Conservation (phyloP, 2,329 filamentous ascomycete genomes). For the Thelonectria olida region DNA sequence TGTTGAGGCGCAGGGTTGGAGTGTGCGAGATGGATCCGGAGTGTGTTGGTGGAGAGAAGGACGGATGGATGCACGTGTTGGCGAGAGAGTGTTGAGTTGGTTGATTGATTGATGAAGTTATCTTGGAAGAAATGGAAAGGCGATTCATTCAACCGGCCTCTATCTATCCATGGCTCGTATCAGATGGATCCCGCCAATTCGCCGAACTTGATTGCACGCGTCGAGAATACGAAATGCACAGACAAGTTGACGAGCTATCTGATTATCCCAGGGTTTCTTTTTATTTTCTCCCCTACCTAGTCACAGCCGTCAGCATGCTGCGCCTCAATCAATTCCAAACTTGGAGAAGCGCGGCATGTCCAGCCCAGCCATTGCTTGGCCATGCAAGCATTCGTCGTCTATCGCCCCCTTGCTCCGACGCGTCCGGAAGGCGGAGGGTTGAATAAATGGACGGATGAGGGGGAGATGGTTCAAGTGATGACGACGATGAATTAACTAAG, state of each 20-base stretch:
- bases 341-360: neutral
- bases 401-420: neutral
- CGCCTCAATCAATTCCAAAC: neutral
- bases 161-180: neutral
- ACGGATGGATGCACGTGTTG: no score
- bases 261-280: no score
- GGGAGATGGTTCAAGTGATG: neutral
- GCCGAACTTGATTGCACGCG: neutral
- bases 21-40: neutral
- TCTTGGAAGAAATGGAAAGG: no score
- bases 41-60: no score
- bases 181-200: neutral
- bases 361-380: neutral
- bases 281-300: neutral
- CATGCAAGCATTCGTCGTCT: neutral
- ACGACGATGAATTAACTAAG: neutral
- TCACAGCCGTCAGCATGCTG: neutral
- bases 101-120: no score
- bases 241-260: no score
- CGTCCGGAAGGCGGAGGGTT: neutral
- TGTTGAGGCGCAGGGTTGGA: neutral
- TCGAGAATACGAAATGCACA: neutral
- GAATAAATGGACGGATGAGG: no score
- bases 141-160: neutral
- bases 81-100: no score